A percentile compares a stretch with the other conserved stretches of the same genome.
Conservation (phyloP, 805 yeast species). For the Cephaloascus albidus region DNA sequence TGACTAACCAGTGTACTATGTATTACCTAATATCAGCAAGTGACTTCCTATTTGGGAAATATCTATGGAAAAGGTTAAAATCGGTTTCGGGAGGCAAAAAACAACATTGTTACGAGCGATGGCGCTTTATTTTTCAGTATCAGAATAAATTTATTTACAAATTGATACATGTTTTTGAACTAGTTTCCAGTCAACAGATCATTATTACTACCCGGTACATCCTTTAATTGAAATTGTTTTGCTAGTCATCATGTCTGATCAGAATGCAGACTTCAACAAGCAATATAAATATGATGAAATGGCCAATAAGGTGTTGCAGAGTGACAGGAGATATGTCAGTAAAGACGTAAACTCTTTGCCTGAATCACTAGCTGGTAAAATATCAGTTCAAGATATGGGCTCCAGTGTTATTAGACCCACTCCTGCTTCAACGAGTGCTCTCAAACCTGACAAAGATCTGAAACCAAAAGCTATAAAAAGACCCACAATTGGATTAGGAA, state of each 20-base stretch:
- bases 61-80: too few relatives aligned
- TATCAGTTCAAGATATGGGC: constrained; percentile 69
- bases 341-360: constrained; percentile 53
- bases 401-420: constrained; percentile 17
- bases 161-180: too few relatives aligned
- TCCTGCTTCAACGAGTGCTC: constrained; percentile 4
- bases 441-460: neutral
- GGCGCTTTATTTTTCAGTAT: too few relatives aligned
- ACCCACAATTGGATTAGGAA: neutral
- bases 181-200: too few relatives aligned
- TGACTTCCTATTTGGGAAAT: too few relatives aligned
- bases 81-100: too few relatives aligned
- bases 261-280: neutral
- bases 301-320: constrained; percentile 62
- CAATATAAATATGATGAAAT: constrained; percentile 59
- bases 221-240: too few relatives aligned
- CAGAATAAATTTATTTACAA: too few relatives aligned
- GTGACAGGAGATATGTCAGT: constrained; percentile 25
- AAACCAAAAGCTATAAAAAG: neutral
- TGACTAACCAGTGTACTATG: too few relatives aligned
- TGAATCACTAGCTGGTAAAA: constrained; percentile 58
- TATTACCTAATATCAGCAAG: too few relatives aligned
- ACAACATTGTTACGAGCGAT: too few relatives aligned
- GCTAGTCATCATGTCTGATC: neutral
- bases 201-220: too few relatives aligned